These are phyloP conservation scores for Rhizopus microsporus DNA, from an alignment of 371 early-diverging fungal genomes.

Conservation along the genomic window DNA sequence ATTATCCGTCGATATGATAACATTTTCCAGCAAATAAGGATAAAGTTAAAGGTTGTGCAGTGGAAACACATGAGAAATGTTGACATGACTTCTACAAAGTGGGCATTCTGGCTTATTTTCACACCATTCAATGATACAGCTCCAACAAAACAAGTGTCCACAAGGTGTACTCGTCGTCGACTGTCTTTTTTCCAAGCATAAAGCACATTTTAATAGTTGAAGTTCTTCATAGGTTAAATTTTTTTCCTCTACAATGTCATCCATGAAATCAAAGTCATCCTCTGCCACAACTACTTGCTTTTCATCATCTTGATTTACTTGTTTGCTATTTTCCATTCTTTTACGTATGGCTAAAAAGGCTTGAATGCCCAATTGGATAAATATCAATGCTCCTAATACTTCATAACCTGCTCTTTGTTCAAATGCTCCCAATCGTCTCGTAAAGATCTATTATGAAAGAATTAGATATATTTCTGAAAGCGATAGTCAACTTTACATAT, in stretches of 20 bases:
- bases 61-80: slow-evolving; percentile 64
- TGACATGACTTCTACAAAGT: slow-evolving; percentile 76
- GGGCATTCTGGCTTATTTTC: slow-evolving; percentile 89
- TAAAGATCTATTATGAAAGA: slow-evolving; percentile 59
- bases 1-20: neutral
- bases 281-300: slow-evolving; percentile 24
- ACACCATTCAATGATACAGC: slow-evolving; percentile 89
- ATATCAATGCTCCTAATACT: slow-evolving; percentile 78
- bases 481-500: slow-evolving; percentile 55
- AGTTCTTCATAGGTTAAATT: slow-evolving; percentile 41
- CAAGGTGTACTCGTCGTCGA: slow-evolving; percentile 85
- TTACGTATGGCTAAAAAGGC: slow-evolving; percentile 40
- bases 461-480: neutral
- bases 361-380: slow-evolving; percentile 68
- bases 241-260: slow-evolving; percentile 34
- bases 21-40: too few species aligned
- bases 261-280: slow-evolving; percentile 49
- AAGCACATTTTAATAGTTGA: slow-evolving; percentile 71
- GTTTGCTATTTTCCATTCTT: slow-evolving; percentile 24
- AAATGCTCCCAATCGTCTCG: slow-evolving; percentile 71
- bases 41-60: slow-evolving; percentile 51
- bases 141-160: slow-evolving; percentile 95
- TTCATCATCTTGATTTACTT: slow-evolving; percentile 9
- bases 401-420: slow-evolving; percentile 84
- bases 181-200: slow-evolving; percentile 79